Base-by-base conservation (phyloP, 2,329 filamentous ascomycete genomes). In the Ophiostoma novo-ulmi region DNA sequence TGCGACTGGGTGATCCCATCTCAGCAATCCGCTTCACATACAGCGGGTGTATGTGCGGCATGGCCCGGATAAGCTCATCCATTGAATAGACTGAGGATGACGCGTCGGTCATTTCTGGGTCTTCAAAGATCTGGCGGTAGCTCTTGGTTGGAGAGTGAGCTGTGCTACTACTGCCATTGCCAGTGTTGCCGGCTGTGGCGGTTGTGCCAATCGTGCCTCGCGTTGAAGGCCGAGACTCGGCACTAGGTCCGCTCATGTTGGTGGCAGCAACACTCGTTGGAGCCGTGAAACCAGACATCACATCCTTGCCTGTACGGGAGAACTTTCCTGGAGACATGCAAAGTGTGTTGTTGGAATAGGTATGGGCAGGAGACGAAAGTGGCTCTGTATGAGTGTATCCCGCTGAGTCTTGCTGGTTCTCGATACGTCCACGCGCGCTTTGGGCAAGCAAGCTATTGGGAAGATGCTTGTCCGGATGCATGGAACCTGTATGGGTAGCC, bases 51-150 rank as follows among this genome's bases (percentile, higher is more conserved):
- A 78, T 70, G 26, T 52, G 69, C 5, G 73, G 67, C 2, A 73
- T 69, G n/a, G 70, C 65, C 70, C 69, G 70, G 73, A 68, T 61
- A 0, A 73, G 44, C 3, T 75, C 73, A 20, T 79, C 77, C 55
- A 76, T 75, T 0, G 78, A 80, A 67, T 80, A 80, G 41, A 75
- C 69, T 11, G 78, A 80, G 8, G 78, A 77, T 6, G 76, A 72
- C 20, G 76, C 74, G 22, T 76, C 72, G 10, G 66, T 73, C 65
- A 22, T 65, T 1, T 69, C 70, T 2, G 69, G 61, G 8, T 69
- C 70, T 8, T 71, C 68, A 31, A 61, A 39, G 17, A 39, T 41
- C 22, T 41, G 52, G 3, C 31, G 39, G n/a, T 22, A 41, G 35
- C 22, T 44, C 11, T 67, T 66, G 1, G 55, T 11, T 3, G 68